phyloP scores from a whole-genome alignment of 352 stramenopile species.

The Pythium rishiriense region DNA sequence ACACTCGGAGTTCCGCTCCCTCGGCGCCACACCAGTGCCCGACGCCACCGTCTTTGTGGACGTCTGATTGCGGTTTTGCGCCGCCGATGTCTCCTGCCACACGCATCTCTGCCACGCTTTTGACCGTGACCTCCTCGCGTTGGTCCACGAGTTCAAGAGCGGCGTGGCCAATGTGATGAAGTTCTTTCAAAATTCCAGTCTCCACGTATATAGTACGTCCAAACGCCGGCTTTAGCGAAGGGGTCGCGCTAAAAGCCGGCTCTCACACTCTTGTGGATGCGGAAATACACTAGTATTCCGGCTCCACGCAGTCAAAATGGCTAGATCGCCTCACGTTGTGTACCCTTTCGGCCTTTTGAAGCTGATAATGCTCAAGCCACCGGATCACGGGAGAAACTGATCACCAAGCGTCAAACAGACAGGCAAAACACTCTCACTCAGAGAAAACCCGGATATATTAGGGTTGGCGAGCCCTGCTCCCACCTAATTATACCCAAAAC shows the following conservation, averaged over 20 bases:
- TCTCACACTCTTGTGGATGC: neutral
- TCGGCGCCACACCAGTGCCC: neutral
- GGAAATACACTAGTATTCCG: neutral
- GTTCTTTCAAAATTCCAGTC: neutral
- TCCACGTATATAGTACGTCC: neutral
- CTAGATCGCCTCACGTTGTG: neutral
- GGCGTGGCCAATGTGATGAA: neutral
- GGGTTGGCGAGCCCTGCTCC: neutral
- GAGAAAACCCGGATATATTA: neutral
- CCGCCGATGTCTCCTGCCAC: neutral
- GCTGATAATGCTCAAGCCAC: neutral
- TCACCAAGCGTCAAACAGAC: neutral
- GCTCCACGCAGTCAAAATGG: neutral
- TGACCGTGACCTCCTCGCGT: neutral
- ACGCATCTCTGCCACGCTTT: neutral
- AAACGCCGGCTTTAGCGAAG: neutral
- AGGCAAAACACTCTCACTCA: neutral
- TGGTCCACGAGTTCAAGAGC: neutral
- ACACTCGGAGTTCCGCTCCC: slow-evolving; percentile 9
- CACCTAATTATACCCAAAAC: neutral
- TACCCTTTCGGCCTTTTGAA: slow-evolving; percentile 1
- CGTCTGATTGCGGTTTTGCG: slow-evolving; percentile 5
- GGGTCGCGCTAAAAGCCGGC: neutral
- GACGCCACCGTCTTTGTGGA: neutral
- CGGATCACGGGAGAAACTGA: neutral